Evolutionary conservation across 768 basidiomycete genomes (phyloP), one percentile per base, ranked within the genome.

Genomic region (Galerina marginata): DNA sequence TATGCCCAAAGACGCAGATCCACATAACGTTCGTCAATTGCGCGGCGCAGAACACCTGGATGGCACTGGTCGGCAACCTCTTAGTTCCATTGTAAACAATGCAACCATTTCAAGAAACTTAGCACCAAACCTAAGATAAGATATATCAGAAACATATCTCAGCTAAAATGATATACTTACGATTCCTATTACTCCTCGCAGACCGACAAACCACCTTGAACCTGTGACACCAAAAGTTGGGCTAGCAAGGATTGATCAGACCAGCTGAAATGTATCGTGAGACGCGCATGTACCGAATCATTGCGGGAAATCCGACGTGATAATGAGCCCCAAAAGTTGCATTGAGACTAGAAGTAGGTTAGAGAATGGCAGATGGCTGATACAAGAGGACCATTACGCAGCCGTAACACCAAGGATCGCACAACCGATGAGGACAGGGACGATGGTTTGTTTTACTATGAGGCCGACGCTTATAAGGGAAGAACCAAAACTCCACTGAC

Each of bases 401-500:
- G 63, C 63, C 10, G 59, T 59, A 9, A 60, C 36, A 6, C 63
- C 63, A 4, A 56, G 52, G 39, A 60, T 29, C 23, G 54, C 29
- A 37, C 59, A 60, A 23, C 59, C 63, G 37, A 64, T 64, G 12
- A 64, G 15, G 9, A 64, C 46, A 6, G 63, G 63, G 5, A 44
- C 56, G 4, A 64, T 38, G 16, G 59, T 64, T 43, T 64, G 63
- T 7, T 50, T 47, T 20, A 64, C 63, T 6, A 55, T 64, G 12
- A 64, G 56, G 47, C 63, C 63, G 20, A 64, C 56, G 43, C 63
- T 59, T 16, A 64, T 57, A 23, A 64, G 57, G 5, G 63, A 60
- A 4, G 63, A 64, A 2, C 63, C 63, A 15, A 64, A 59, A 38
- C 55, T 60, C 63, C 63, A 64, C 63, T 64, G 43, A n/a, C 48